Percentiles rank a stretch among this genome's conserved stretches.
Evolutionary conservation across 352 stramenopile species (phyloP).

Genomic region (Blastocystis sp.): DNA sequence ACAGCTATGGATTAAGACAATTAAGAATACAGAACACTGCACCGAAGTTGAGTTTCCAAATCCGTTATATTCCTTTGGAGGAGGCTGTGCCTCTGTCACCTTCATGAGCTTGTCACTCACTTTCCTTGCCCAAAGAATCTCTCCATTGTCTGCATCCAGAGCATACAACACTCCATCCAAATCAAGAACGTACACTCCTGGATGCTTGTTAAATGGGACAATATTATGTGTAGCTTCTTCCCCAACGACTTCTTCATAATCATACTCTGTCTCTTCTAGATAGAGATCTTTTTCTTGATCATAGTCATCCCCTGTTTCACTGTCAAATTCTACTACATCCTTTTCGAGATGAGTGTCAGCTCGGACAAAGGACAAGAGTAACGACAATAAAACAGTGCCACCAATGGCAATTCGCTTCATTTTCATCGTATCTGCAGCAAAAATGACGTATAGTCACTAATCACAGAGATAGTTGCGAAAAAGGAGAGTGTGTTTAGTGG

Average conservation of each 20-base stretch:
- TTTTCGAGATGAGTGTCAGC: not conserved
- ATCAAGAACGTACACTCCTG: conserved; percentile 39
- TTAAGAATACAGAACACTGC: not conserved
- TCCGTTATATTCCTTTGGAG: not conserved
- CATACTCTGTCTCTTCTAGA: conserved; percentile 35
- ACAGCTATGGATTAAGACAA: not conserved
- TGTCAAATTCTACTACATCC: not conserved
- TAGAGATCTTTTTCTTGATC: not conserved
- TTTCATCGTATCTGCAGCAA: not conserved
- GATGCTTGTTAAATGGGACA: conserved; percentile 6
- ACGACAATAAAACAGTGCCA: not conserved
- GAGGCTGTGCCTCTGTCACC: not conserved
- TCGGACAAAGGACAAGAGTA: not conserved
- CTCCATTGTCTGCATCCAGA: conserved; percentile 17
- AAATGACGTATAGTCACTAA: not conserved
- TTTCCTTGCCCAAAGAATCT: conserved; percentile 22
- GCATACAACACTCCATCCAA: conserved; percentile 37
- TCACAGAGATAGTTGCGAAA: not conserved
- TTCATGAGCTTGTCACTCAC: conserved; percentile 34
- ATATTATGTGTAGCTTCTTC: not conserved
- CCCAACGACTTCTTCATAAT: conserved; percentile 8
- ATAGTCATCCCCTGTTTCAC: not conserved
- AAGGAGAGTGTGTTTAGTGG: not conserved
- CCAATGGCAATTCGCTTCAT: not conserved
- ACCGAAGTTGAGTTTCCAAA: not conserved